Evolutionary conservation across 1,284 basidiomycete species (phyloP), one percentile per base, ranked within the genome.

Genomic region (Anthracocystis panici-leucophaei): DNA sequence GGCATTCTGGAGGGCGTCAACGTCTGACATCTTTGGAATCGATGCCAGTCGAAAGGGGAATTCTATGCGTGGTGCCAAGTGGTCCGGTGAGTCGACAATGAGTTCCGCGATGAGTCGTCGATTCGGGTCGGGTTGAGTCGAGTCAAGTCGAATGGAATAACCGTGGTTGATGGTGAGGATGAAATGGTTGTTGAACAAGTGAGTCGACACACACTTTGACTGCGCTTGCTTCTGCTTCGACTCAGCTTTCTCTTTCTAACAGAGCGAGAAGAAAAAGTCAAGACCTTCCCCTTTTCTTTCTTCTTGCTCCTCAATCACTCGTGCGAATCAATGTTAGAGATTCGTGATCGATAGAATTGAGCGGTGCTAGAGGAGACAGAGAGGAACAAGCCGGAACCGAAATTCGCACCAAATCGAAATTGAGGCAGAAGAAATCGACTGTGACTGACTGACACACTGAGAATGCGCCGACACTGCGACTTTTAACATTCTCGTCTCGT

Each of bases 231-330:
- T 50, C 8, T 33, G 49, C 49, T 51, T 38, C 23, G 46, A 45
- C 58, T 60, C 20, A 60, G 58, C 58, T 25, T 33, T 45, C 16
- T 20, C 25, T 51, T 33, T n/a, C 55, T 57, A 57, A 46, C 55
- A 57, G 52, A 49, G n/a, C 23, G 20, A 45, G 18, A 38, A 44
- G 20, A 52, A 49, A 21, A 27, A 51, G 48, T 27, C 38, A 27
- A 53, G 42, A 29, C 33, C 16, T 40, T 16, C 20, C 18, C 33
- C 33, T 33, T 33, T 33, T 2, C 31, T 48, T 57, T 93, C 79
- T 89, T 89, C 87, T 93, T 93, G 70, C 75, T 78, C 2, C 9
- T 46, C 14, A 38, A 38, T 54, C 18, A 48, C 41, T 58, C 58
- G 57, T 25, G 46, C 55, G 63, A 57, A 40, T 52, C 14, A 41